A percentile compares a stretch with the other conserved stretches of the same genome.
Conservation (phyloP, 345 rosid species). For the Ailanthus altissimus region DNA sequence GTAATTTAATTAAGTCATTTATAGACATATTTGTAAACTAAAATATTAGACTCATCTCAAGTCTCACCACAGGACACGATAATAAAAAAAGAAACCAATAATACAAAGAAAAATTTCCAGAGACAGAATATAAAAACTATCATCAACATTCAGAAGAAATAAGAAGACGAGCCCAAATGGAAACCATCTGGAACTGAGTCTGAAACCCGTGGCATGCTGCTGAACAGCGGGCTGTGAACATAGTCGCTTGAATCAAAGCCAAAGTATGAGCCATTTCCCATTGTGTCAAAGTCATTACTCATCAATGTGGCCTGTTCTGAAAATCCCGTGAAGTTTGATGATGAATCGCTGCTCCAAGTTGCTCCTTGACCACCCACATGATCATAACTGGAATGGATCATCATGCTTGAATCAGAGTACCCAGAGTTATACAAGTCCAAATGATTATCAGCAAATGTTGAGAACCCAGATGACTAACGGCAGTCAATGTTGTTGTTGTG, state of each 20-base stretch:
- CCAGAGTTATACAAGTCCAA: background rate
- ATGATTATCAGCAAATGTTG: background rate
- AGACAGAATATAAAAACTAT: background rate
- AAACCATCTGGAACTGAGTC: slow-evolving; percentile 60
- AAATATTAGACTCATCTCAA: no score
- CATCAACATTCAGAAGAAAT: slow-evolving; percentile 25
- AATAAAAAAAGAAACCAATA: background rate
- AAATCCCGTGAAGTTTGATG: slow-evolving; percentile 28
- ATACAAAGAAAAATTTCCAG: no score
- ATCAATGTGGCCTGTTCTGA: slow-evolving; percentile 21
- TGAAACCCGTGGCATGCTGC: slow-evolving; percentile 83
- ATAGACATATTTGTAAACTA: background rate
- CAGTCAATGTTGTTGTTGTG: background rate
- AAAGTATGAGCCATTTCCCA: slow-evolving; percentile 32
- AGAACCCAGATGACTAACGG: slow-evolving; percentile 19
- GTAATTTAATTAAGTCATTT: background rate
- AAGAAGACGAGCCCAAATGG: slow-evolving; percentile 56
- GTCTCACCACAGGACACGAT: background rate
- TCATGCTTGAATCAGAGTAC: slow-evolving; percentile 14
- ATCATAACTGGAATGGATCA: slow-evolving; percentile 25
- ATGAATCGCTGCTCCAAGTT: slow-evolving; percentile 18
- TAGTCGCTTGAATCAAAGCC: slow-evolving; percentile 52
- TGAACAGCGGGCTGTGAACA: slow-evolving; percentile 80
- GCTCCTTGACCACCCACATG: slow-evolving; percentile 15
- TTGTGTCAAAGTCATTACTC: slow-evolving; percentile 25